Conservation (phyloP, 306 rosid species). For the Begonia loranthoides region DNA sequence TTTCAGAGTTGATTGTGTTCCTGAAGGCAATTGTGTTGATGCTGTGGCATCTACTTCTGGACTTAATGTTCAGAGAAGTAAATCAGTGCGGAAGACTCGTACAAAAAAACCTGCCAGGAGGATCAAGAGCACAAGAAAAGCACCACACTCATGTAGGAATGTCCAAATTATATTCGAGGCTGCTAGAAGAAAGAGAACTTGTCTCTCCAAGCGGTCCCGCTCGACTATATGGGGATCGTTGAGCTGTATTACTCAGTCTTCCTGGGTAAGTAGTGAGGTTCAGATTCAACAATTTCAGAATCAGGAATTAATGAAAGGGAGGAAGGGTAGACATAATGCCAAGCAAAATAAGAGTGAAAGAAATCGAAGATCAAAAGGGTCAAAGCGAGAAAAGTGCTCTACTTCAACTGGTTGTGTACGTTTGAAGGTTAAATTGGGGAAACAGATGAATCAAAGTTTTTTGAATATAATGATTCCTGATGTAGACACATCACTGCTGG, state of each 20-base stretch:
- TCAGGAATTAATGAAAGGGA: slow-evolving; percentile 34
- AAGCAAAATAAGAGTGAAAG: slow-evolving; percentile 31
- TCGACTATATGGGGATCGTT: slow-evolving; percentile 73
- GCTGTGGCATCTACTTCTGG: slow-evolving; percentile 29
- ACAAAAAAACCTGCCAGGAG: slow-evolving; percentile 49
- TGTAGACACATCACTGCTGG: slow-evolving; percentile 28
- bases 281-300: slow-evolving; percentile 28
- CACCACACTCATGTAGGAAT: slow-evolving; percentile 20
- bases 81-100: slow-evolving; percentile 33
- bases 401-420: slow-evolving; percentile 44
- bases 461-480: slow-evolving; percentile 38
- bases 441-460: slow-evolving; percentile 33
- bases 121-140: slow-evolving; percentile 32
- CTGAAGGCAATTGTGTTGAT: slow-evolving; percentile 25
- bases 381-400: slow-evolving; percentile 23
- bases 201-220: slow-evolving; percentile 56
- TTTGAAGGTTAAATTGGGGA: slow-evolving; percentile 74
- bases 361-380: slow-evolving; percentile 28
- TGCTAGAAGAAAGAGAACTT: slow-evolving; percentile 73
- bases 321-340: slow-evolving; percentile 29
- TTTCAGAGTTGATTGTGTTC: slow-evolving; percentile 26
- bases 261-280: slow-evolving; percentile 36
- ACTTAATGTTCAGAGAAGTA: slow-evolving; percentile 38
- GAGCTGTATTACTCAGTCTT: slow-evolving; percentile 41
- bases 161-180: slow-evolving; percentile 24